These are phyloP conservation scores for Tolypocladium guangdongense DNA, from an alignment of 2,329 filamentous ascomycete genomes.

Conservation along the genomic window DNA sequence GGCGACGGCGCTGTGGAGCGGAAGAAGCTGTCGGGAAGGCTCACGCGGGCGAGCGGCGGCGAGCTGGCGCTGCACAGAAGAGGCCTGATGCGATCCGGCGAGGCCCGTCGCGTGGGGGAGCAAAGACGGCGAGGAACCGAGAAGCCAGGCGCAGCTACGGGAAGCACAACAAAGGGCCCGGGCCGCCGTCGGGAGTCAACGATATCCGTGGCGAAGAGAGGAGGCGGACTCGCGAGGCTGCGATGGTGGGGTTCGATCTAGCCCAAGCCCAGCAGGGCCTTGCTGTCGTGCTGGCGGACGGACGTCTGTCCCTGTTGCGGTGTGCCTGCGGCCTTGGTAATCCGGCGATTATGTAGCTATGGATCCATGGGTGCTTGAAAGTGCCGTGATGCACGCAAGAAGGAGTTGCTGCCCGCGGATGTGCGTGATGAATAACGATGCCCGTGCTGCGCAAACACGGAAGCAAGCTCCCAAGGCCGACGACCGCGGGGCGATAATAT, in stretches of 20 bases:
- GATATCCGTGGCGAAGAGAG: neutral
- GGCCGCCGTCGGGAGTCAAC: neutral
- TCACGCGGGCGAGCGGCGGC: neutral
- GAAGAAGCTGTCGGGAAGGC: neutral
- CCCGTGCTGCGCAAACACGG: neutral
- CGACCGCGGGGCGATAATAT: neutral
- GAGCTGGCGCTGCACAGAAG: neutral
- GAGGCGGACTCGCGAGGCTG: slow-evolving; percentile 6
- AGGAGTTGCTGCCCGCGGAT: neutral
- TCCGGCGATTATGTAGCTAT: neutral
- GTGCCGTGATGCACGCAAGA: neutral
- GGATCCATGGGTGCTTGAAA: neutral
- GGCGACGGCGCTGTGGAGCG: neutral
- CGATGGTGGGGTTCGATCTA: slow-evolving; percentile 7
- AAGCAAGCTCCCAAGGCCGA: neutral
- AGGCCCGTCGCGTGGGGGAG: neutral
- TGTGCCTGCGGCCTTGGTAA: neutral
- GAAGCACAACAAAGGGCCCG: neutral
- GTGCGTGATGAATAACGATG: neutral
- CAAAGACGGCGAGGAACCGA: neutral
- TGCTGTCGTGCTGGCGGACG: neutral
- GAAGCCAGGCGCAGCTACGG: neutral
- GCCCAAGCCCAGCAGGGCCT: neutral
- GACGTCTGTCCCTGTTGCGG: neutral
- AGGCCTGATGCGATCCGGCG: neutral